These are phyloP conservation scores for Lentinula sp. DNA, from an alignment of 768 basidiomycete genomes.

Conservation along the genomic window DNA sequence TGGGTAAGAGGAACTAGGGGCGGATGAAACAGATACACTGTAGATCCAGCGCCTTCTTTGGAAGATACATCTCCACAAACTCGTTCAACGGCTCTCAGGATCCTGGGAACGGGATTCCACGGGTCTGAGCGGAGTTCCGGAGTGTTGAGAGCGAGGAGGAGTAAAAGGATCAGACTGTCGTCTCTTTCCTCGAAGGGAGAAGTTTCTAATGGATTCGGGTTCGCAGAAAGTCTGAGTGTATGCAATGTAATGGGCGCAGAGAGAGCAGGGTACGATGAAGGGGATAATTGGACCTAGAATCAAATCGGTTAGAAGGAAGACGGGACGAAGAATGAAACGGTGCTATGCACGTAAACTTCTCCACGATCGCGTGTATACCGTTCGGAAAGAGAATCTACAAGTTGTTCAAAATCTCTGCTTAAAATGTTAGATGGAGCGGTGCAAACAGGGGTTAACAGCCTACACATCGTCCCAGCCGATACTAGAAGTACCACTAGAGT, in stretches of 20 bases:
- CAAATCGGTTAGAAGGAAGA: not conserved
- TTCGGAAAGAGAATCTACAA: not conserved
- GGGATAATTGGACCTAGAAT: not conserved
- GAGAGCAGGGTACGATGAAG: not conserved
- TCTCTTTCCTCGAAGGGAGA: constrained; percentile 5
- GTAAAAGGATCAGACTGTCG: constrained; percentile 26
- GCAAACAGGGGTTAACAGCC: not conserved
- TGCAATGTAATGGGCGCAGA: not conserved
- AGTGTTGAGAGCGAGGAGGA: constrained; percentile 39
- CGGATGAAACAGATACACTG: constrained; percentile 34
- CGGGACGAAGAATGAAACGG: not conserved
- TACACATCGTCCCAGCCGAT: constrained; percentile 6
- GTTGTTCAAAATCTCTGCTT: not conserved
- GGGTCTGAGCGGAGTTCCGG: constrained; percentile 40
- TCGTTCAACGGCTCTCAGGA: constrained; percentile 37
- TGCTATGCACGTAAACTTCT: not conserved
- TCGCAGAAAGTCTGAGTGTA: constrained; percentile 23
- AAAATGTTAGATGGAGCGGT: not conserved
- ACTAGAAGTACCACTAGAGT: constrained; percentile 1
- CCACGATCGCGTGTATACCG: not conserved
- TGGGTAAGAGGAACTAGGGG: constrained; percentile 22
- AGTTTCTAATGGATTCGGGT: not conserved
- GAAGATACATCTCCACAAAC: constrained; percentile 18
- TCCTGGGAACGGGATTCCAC: constrained; percentile 48
- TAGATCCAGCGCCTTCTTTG: not conserved